These are phyloP conservation scores for Iberis amara DNA, from an alignment of 441 rosid species.

Conservation along the genomic window DNA sequence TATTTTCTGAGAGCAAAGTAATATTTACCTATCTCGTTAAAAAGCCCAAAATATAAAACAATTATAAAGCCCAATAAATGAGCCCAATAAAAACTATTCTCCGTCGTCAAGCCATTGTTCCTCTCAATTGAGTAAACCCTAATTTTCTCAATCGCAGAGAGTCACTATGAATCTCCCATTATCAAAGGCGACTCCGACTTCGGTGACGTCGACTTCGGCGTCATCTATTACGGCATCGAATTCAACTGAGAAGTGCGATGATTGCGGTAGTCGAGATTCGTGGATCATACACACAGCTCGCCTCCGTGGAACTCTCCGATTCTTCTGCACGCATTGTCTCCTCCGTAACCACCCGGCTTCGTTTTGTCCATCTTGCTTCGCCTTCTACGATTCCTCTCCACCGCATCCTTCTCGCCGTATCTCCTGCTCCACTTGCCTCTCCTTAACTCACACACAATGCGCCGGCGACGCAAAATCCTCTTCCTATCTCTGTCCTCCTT, in stretches of 20 bases:
- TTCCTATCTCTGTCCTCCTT: slow-evolving; percentile 55
- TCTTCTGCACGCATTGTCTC: slow-evolving; percentile 69
- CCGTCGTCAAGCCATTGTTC: too few species aligned
- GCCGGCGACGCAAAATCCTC: slow-evolving; percentile 32
- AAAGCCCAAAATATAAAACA: too few species aligned
- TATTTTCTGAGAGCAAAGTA: too few species aligned
- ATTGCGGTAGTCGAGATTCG: slow-evolving; percentile 38
- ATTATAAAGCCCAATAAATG: too few species aligned
- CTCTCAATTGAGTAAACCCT: too few species aligned
- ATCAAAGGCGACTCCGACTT: slow-evolving; percentile 1
- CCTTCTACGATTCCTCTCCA: slow-evolving; percentile 44
- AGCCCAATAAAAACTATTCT: too few species aligned
- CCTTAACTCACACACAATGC: slow-evolving; percentile 56
- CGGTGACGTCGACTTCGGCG: slow-evolving; percentile 20
- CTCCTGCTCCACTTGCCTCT: slow-evolving; percentile 51
- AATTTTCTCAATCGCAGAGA: slow-evolving; percentile 15
- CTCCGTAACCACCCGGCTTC: slow-evolving; percentile 55
- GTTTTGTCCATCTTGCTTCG: slow-evolving; percentile 64
- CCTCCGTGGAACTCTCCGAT: slow-evolving; percentile 44
- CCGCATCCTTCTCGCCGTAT: slow-evolving; percentile 45
- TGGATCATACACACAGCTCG: slow-evolving; percentile 61
- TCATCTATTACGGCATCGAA: neutral
- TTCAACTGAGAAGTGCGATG: slow-evolving; percentile 32
- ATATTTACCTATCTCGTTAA: too few species aligned
- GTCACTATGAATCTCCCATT: slow-evolving; percentile 24